Base-by-base conservation (phyloP, 805 yeast genomes). In the Naumovozyma baii region DNA sequence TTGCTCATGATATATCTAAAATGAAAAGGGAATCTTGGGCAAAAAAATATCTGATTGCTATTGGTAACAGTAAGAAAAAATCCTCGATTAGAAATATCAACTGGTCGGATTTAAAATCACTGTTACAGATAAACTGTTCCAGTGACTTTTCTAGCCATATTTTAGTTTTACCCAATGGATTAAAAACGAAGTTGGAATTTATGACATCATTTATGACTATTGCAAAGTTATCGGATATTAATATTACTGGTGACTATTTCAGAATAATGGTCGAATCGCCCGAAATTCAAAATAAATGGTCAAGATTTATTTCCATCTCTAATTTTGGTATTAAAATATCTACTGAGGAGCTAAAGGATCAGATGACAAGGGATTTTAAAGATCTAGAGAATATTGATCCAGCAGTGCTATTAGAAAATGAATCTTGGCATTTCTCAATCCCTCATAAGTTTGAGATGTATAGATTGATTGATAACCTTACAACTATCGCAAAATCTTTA, bases 361-460 rank as follows among this genome's bases (percentile, higher is more conserved):
- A 58, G 25, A 37, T 41, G 31, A 22, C 37, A 16, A 29, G 34
- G 3, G 40, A 40, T n/a, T 45, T 46, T 22, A 43, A 43, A 4
- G 30, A 38, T 13, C 37, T 45, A 9, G 45, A 49, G 4, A 43
- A 44, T 1, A 44, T 46, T 5, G 39, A 48, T n/a, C 51, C 59
- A 51, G 49, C 74, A 70, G 65, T 62, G 62, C 33, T 61, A 61
- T 35, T 66, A 50, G 48, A 56, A 52, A 51, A 66, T 62, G 52
- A 66, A 51, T 37, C 66, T 41, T 65, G 75, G 48, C 70, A 78
- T 39, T 54, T 80, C 33, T 66, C 67, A 18, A 67, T 86, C 37
- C 96, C 96, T 0, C 75, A 80, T 56, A 76, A 77, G 39, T 83
- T 83, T 54, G 68, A 83, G 38, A 76, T 84, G 39, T 84, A 83